Percentiles rank a stretch among this genome's conserved stretches.
phyloP scores from a whole-genome alignment of 306 rosid species.

The Rosa multiflora region DNA sequence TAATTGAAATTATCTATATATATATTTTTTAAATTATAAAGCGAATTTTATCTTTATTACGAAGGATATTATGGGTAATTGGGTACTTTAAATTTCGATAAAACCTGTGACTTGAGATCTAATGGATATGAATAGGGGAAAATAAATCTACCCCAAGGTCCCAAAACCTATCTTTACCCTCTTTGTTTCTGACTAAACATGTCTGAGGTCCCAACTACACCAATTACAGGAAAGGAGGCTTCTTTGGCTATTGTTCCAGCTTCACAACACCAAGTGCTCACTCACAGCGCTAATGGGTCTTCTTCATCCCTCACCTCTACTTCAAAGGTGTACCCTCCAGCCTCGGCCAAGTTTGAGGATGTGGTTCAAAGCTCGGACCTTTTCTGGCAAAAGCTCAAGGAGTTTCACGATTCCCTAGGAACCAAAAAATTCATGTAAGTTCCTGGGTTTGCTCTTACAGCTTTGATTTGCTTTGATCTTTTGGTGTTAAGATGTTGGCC shows the following conservation, averaged over 20 bases:
- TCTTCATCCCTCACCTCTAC: slow-evolving; percentile 14
- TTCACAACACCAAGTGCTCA: slow-evolving; percentile 10
- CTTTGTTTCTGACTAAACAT: slow-evolving; percentile 21
- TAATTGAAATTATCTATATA: too few species aligned
- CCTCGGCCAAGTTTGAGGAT: slow-evolving; percentile 54
- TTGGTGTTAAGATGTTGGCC: neutral
- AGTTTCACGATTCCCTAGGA: slow-evolving; percentile 54
- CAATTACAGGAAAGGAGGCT: slow-evolving; percentile 4
- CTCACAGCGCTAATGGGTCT: slow-evolving; percentile 27
- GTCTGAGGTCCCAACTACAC: slow-evolving; percentile 37
- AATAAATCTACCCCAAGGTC: slow-evolving; percentile 5
- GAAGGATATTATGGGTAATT: too few species aligned
- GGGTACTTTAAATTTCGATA: too few species aligned
- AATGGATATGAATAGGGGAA: slow-evolving; percentile 3
- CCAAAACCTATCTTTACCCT: neutral
- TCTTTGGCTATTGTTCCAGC: slow-evolving; percentile 27
- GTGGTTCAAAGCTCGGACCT: slow-evolving; percentile 51
- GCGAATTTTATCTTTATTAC: too few species aligned
- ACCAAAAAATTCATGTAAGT: slow-evolving; percentile 59
- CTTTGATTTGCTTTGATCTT: neutral
- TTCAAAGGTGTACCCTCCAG: slow-evolving; percentile 46
- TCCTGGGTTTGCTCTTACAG: neutral
- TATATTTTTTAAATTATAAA: too few species aligned
- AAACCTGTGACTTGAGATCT: too few species aligned
- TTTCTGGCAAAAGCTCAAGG: slow-evolving; percentile 60